A percentile compares a stretch with the other conserved stretches of the same genome.
These are phyloP conservation scores for Tulasnella sp. DNA, from an alignment of 768 basidiomycete species.

Conservation along the genomic window DNA sequence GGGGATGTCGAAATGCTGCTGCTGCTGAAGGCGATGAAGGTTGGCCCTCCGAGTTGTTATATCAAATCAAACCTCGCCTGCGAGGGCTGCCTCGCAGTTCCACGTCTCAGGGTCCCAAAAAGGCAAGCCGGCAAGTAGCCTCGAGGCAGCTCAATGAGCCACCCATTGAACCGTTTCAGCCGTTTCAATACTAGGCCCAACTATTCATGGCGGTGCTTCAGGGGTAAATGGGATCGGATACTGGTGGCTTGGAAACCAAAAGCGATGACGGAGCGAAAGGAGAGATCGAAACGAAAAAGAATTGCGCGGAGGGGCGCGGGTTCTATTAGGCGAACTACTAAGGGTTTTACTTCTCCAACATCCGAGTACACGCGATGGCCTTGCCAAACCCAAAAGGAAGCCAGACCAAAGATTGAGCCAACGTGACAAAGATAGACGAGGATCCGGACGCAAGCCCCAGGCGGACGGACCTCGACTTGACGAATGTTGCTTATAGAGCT, in stretches of 20 bases:
- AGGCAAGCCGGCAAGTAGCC: constrained; percentile 4
- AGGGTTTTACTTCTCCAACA: constrained; percentile 7
- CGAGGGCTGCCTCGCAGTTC: not conserved
- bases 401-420: constrained; percentile 8
- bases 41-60: not conserved
- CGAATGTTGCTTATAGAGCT: not conserved
- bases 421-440: constrained; percentile 1
- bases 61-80: constrained; percentile 8
- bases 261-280: not conserved
- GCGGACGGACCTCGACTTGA: constrained; percentile 21
- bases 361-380: constrained; percentile 17
- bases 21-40: not conserved
- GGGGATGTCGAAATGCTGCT: not conserved
- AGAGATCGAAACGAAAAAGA: not conserved
- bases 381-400: constrained; percentile 2
- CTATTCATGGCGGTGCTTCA: not conserved
- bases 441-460: constrained; percentile 2
- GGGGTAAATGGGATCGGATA: not conserved
- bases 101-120: constrained; percentile 9
- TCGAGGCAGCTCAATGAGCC: not conserved
- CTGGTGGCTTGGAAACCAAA: not conserved
- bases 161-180: not conserved
- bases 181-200: not conserved
- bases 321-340: constrained; percentile 20
- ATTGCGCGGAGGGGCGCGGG: not conserved